Conservation (phyloP, 208 protist species). For the Trypanosoma rangeli region DNA sequence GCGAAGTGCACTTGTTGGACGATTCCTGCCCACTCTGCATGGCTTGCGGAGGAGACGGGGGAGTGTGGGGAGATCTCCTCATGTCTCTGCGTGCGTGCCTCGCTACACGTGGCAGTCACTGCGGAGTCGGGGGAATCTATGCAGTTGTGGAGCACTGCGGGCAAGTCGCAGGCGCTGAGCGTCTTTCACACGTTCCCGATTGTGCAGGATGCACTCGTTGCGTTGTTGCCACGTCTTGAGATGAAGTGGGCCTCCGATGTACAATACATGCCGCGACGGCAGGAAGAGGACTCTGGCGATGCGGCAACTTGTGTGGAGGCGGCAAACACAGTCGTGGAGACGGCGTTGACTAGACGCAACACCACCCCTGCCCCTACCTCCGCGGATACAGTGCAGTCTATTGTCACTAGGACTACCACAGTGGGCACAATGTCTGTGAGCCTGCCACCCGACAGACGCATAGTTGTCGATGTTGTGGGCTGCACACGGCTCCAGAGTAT, state of each 20-base stretch:
- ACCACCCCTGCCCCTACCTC: too few relatives aligned
- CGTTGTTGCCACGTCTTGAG: slow-evolving; percentile 16
- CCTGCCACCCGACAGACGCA: background rate
- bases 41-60: slow-evolving; percentile 4
- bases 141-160: slow-evolving; percentile 18
- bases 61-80: background rate
- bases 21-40: background rate
- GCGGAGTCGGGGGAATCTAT: slow-evolving; percentile 20
- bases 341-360: too few relatives aligned
- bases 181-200: background rate
- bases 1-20: slow-evolving; percentile 1
- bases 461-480: slow-evolving; percentile 24
- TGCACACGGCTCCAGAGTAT: slow-evolving; percentile 6
- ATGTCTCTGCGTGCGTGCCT: slow-evolving; percentile 11
- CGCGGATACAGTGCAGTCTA: too few relatives aligned
- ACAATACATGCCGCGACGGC: background rate
- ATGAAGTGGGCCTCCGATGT: slow-evolving; percentile 8
- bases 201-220: background rate
- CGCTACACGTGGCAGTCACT: slow-evolving; percentile 8
- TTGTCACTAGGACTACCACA: background rate
- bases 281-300: background rate
- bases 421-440: background rate
- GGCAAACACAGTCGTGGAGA: too few relatives aligned
- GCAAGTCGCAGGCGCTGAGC: background rate
- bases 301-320: background rate